Conservation (phyloP, 2,329 filamentous ascomycete species). For the Colletotrichum filicis region DNA sequence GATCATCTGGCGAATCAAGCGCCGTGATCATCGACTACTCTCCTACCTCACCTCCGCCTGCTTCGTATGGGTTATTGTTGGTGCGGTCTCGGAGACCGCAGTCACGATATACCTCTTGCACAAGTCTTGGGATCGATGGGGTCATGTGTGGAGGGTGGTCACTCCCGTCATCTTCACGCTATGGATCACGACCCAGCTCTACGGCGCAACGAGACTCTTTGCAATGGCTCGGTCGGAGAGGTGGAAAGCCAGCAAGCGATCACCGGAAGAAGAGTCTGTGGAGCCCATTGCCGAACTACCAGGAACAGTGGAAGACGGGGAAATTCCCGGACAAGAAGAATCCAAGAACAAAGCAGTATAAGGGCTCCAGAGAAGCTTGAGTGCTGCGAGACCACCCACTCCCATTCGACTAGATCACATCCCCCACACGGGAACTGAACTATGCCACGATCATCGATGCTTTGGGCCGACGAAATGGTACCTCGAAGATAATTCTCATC, state of each 20-base stretch:
- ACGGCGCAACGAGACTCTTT: conserved; percentile 28
- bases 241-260: not conserved
- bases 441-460: not conserved
- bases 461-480: no score
- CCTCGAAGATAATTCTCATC: no score
- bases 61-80: conserved; percentile 19
- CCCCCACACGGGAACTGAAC: not conserved
- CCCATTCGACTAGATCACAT: not conserved
- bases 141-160: conserved; percentile 24
- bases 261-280: not conserved
- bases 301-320: not conserved
- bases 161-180: conserved; percentile 31
- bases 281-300: conserved; percentile 18
- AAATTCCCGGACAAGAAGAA: not conserved
- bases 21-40: conserved; percentile 13
- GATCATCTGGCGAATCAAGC: conserved; percentile 31
- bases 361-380: not conserved
- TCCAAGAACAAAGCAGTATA: conserved; percentile 7
- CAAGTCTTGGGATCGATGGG: conserved; percentile 33
- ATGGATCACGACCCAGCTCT: conserved; percentile 34
- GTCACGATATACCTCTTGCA: conserved; percentile 34
- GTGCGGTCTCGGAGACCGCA: conserved; percentile 16
- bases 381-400: not conserved
- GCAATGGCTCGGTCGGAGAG: conserved; percentile 26
- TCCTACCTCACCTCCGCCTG: conserved; percentile 17